Conservation (phyloP, 2,329 filamentous ascomycete species). For the Cadophora malorum region DNA sequence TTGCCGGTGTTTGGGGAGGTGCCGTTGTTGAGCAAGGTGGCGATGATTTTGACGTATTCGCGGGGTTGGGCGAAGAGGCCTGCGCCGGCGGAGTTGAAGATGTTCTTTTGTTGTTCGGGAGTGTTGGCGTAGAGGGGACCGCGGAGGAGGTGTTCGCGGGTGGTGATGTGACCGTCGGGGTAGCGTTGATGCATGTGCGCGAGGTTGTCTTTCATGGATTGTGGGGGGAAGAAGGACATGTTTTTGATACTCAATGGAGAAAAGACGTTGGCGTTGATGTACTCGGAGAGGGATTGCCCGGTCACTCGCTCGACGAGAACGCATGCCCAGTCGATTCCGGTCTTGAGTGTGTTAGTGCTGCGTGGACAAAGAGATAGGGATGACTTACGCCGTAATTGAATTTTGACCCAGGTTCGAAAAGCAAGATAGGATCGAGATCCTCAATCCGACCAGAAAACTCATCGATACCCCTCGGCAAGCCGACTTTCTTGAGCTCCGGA, state of each 20-base stretch:
- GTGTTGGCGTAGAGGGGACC: constrained; percentile 26
- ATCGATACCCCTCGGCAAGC: constrained; percentile 51
- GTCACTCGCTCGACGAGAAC: constrained; percentile 55
- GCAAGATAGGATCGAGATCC: constrained; percentile 47
- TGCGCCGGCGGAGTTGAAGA: constrained; percentile 65
- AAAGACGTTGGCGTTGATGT: constrained; percentile 56
- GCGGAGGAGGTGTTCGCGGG: constrained; percentile 32
- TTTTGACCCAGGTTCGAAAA: constrained; percentile 67
- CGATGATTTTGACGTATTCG: constrained; percentile 67
- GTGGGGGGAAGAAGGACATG: constrained; percentile 42
- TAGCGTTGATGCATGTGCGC: constrained; percentile 59
- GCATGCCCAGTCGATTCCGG: constrained; percentile 61
- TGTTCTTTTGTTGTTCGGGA: constrained; percentile 22
- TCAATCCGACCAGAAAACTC: constrained; percentile 37
- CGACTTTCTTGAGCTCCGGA: constrained; percentile 53
- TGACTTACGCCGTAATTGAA: constrained; percentile 65
- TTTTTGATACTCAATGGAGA: constrained; percentile 49
- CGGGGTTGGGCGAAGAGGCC: constrained; percentile 65
- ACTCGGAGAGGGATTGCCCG: constrained; percentile 53
- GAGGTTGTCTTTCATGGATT: constrained; percentile 59
- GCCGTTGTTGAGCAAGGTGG: constrained; percentile 68
- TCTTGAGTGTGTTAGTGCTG: constrained; percentile 45
- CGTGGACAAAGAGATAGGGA: neutral
- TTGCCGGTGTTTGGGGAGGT: constrained; percentile 61
- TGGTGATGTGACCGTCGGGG: constrained; percentile 50